Percentiles rank a stretch among this genome's conserved stretches.
Conservation (phyloP, 768 basidiomycete genomes). For the Amyloporia xantha region DNA sequence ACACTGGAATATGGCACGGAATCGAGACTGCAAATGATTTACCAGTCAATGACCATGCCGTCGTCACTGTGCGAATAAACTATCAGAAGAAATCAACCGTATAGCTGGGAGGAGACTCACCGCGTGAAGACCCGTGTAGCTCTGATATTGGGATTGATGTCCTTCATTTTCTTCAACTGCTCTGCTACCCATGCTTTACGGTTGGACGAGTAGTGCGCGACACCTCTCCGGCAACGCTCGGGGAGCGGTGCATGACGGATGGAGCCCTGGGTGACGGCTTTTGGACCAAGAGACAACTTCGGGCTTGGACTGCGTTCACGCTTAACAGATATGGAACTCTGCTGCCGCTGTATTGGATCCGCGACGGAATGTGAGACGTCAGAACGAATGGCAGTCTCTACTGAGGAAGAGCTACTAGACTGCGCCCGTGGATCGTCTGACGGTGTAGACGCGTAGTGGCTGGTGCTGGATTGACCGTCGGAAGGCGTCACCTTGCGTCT, state of each 20-base stretch:
- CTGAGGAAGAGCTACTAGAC: too few relatives aligned
- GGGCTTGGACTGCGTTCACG: conserved; percentile 17
- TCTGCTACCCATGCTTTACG: conserved; percentile 8
- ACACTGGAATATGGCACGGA: too few relatives aligned
- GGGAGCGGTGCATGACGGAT: conserved; percentile 15
- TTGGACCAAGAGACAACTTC: neutral
- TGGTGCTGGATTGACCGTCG: too few relatives aligned
- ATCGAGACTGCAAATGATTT: neutral
- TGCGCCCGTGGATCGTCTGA: too few relatives aligned
- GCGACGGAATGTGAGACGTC: too few relatives aligned
- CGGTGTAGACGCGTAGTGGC: too few relatives aligned
- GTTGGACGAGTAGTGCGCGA: conserved; percentile 5
- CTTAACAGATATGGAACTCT: conserved; percentile 13
- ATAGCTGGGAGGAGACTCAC: conserved; percentile 2
- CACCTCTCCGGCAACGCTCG: conserved; percentile 1
- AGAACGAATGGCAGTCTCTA: too few relatives aligned
- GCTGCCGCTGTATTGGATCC: too few relatives aligned
- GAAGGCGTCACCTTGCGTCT: neutral
- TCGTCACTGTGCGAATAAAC: conserved; percentile 12
- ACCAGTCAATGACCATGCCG: conserved; percentile 20
- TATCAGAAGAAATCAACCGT: too few relatives aligned
- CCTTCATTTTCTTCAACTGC: conserved; percentile 9
- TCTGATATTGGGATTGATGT: conserved; percentile 6
- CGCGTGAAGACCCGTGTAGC: conserved; percentile 10
- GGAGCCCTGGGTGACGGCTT: conserved; percentile 9